Conservation (phyloP, 1,284 basidiomycete species). For the Ganoderma lingzhi region DNA sequence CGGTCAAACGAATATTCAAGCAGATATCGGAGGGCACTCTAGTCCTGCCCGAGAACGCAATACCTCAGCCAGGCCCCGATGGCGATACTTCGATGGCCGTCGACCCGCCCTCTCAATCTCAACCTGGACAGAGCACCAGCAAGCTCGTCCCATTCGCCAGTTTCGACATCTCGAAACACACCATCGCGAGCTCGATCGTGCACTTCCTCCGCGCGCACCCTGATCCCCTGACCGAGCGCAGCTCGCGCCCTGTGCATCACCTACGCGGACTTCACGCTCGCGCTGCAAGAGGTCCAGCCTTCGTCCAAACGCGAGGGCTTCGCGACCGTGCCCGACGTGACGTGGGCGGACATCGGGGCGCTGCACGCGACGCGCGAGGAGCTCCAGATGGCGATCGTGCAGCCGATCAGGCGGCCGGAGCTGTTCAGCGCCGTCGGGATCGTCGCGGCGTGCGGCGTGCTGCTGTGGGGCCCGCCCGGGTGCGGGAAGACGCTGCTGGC, state of each 20-base stretch:
- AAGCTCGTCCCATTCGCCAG: slow-evolving; percentile 52
- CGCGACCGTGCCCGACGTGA: slow-evolving; percentile 94
- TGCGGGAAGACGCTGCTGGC: slow-evolving; percentile 97
- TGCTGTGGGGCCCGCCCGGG: slow-evolving; percentile 98
- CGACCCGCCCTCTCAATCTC: slow-evolving; percentile 44
- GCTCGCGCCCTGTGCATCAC: slow-evolving; percentile 86
- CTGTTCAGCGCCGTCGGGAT: slow-evolving; percentile 90
- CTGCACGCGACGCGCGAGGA: slow-evolving; percentile 88
- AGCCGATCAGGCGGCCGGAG: slow-evolving; percentile 92
- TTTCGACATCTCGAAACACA: slow-evolving; percentile 48
- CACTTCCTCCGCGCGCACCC: slow-evolving; percentile 91
- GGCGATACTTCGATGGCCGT: slow-evolving; percentile 58
- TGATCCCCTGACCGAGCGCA: slow-evolving; percentile 77
- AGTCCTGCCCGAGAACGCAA: slow-evolving; percentile 53
- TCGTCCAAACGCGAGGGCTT: slow-evolving; percentile 98
- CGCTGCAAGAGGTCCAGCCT: slow-evolving; percentile 90
- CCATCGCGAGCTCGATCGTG: slow-evolving; percentile 78
- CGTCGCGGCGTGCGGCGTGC: slow-evolving; percentile 87
- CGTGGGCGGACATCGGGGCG: slow-evolving; percentile 97
- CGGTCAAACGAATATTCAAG: slow-evolving; percentile 96
- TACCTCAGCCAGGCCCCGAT: slow-evolving; percentile 21
- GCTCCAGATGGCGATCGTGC: slow-evolving; percentile 96
- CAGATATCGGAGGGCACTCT: slow-evolving; percentile 78
- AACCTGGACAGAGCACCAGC: slow-evolving; percentile 28
- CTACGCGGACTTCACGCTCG: slow-evolving; percentile 79